These are phyloP conservation scores for Ogataea zsoltii DNA, from an alignment of 805 yeast genomes.

Conservation along the genomic window DNA sequence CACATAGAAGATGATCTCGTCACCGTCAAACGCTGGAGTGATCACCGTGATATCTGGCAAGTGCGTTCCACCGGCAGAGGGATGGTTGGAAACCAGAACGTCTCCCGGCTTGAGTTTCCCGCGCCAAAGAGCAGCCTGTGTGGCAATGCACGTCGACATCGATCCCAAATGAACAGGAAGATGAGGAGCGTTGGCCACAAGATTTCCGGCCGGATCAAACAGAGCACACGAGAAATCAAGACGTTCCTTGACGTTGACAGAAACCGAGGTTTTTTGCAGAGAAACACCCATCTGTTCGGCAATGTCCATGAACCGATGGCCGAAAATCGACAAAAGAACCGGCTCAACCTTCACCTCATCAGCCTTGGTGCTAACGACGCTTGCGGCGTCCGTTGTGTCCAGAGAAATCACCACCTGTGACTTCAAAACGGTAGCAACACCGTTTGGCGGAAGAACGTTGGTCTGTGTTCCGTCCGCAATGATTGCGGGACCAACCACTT, in stretches of 20 bases:
- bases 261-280: conserved; percentile 74
- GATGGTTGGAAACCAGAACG: conserved; percentile 76
- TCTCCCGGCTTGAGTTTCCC: conserved; percentile 70
- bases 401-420: conserved; percentile 58
- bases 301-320: conserved; percentile 85
- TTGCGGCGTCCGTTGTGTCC: conserved; percentile 7
- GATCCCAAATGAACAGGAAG: conserved; percentile 87
- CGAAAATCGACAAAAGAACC: conserved; percentile 70
- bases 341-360: conserved; percentile 54
- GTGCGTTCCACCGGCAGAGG: conserved; percentile 84
- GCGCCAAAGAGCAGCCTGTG: conserved; percentile 65
- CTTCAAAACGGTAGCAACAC: conserved; percentile 54
- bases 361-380: conserved; percentile 7
- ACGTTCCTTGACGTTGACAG: conserved; percentile 82
- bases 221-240: conserved; percentile 84
- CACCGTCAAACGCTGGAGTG: conserved; percentile 79
- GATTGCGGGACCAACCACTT: conserved; percentile 69
- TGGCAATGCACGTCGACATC: conserved; percentile 76
- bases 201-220: conserved; percentile 72
- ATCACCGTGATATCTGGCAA: conserved; percentile 90
- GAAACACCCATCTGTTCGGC: conserved; percentile 90
- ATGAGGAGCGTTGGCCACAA: conserved; percentile 88
- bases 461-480: conserved; percentile 83
- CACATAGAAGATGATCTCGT: conserved; percentile 72
- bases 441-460: conserved; percentile 64